These are phyloP conservation scores for Colletotrichum camelliae DNA, from an alignment of 2,329 filamentous ascomycete species.

Conservation along the genomic window DNA sequence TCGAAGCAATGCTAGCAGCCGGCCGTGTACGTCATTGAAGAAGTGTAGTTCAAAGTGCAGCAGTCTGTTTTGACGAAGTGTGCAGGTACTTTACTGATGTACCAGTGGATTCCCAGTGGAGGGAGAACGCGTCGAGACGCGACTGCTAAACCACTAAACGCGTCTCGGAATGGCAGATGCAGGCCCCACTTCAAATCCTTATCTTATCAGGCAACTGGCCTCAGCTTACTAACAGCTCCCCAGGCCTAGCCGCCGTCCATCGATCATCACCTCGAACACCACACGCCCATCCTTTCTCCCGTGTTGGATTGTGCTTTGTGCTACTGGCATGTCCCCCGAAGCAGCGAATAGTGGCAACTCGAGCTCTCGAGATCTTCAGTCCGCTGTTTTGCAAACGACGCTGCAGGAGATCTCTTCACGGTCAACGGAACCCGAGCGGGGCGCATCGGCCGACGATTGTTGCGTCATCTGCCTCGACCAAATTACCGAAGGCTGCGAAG, in stretches of 20 bases:
- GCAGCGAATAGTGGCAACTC: neutral
- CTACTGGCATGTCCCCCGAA: slow-evolving; percentile 15
- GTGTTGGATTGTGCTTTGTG: neutral
- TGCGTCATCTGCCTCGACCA: slow-evolving; percentile 89
- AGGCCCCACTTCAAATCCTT: neutral
- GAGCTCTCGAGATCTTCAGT: slow-evolving; percentile 41
- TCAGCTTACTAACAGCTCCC: neutral
- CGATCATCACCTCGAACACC: neutral
- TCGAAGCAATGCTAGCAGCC: neutral
- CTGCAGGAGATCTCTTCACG: slow-evolving; percentile 43
- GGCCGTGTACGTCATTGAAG: slow-evolving; percentile 8
- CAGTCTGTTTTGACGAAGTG: neutral
- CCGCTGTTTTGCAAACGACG: slow-evolving; percentile 48
- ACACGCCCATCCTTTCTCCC: neutral
- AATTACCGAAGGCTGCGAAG: slow-evolving; percentile 74
- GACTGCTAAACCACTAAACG: slow-evolving; percentile 17
- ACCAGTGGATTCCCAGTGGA: neutral
- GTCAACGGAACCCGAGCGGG: slow-evolving; percentile 15
- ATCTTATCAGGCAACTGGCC: neutral
- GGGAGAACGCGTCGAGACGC: slow-evolving; percentile 9
- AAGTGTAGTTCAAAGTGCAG: neutral
- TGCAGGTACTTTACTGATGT: neutral
- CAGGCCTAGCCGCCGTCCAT: neutral
- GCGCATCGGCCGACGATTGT: slow-evolving; percentile 38
- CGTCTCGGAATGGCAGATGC: neutral